Percentiles rank a stretch among this genome's conserved stretches.
Evolutionary conservation across 306 rosid genomes (phyloP).

Genomic region (Acacia acuminata): DNA sequence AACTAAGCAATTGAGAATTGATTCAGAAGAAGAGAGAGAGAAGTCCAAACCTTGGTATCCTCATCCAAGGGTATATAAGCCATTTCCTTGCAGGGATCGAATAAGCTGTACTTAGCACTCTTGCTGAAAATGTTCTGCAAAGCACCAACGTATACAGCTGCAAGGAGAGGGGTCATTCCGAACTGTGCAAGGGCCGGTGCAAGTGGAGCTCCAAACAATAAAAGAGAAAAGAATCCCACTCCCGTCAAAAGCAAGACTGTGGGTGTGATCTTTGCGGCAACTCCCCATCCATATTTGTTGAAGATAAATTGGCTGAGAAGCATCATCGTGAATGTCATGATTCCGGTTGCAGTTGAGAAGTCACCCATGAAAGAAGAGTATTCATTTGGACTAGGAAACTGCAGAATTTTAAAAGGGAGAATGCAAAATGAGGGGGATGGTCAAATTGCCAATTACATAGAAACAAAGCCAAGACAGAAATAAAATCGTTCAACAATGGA

Average conservation of each 20-base stretch:
- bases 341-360: conserved; percentile 97
- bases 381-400: conserved; percentile 99
- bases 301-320: conserved; percentile 86
- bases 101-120: conserved; percentile 97
- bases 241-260: conserved; percentile 90
- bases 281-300: conserved; percentile 96
- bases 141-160: conserved; percentile 99
- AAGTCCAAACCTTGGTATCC: conserved; percentile 79
- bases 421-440: neutral
- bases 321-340: conserved; percentile 92
- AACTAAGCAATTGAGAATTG: neutral
- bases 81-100: conserved; percentile 99
- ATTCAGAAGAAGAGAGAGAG: conserved; percentile 17
- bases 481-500: neutral
- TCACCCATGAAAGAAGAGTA: conserved; percentile 99
- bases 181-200: conserved; percentile 65
- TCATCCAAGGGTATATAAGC: conserved; percentile 98
- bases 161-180: conserved; percentile 96
- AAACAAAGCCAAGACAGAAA: conserved; percentile 13
- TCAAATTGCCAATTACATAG: neutral
- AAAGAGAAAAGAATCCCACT: conserved; percentile 90
- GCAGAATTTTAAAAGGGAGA: conserved; percentile 30
- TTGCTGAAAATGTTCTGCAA: conserved; percentile 98
- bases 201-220: conserved; percentile 80
- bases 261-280: conserved; percentile 95